Percentiles rank a stretch among this genome's conserved stretches.
phyloP scores from a whole-genome alignment of 2,329 filamentous ascomycete genomes.

The Colletotrichum limetticola region DNA sequence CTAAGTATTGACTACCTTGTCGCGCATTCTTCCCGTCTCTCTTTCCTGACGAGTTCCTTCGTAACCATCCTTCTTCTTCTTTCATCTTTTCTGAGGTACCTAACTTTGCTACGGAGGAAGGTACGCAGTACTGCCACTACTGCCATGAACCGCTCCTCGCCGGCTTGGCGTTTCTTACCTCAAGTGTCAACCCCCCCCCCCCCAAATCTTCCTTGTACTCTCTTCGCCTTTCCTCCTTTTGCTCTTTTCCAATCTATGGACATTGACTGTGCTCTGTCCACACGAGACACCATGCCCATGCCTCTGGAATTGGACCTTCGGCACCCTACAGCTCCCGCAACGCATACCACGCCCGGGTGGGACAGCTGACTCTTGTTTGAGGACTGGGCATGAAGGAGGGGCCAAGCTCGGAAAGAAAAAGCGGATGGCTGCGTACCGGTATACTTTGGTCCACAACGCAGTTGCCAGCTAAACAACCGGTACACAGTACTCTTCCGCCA shows the following conservation, averaged over 20 bases:
- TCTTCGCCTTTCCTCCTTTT: neutral
- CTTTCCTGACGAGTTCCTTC: neutral
- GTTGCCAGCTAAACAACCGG: neutral
- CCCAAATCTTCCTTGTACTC: neutral
- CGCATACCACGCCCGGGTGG: neutral
- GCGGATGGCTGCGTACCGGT: neutral
- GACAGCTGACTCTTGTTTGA: constrained; percentile 7
- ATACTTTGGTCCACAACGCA: neutral
- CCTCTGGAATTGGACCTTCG: neutral
- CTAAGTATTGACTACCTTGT: neutral
- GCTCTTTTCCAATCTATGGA: neutral
- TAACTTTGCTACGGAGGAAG: no score
- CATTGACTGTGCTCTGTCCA: neutral
- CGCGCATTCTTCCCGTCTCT: neutral
- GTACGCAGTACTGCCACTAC: neutral
- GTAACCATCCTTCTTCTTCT: neutral
- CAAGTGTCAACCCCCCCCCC: no score
- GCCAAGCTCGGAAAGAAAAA: constrained; percentile 8
- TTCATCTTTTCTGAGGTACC: neutral
- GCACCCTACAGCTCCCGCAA: neutral
- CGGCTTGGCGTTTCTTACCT: neutral
- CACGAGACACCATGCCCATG: neutral
- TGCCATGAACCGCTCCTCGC: neutral
- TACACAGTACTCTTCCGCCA: neutral
- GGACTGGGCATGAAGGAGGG: neutral